Evolutionary conservation across 768 basidiomycete species (phyloP).

Genomic region (Nidularia pulvinata): DNA sequence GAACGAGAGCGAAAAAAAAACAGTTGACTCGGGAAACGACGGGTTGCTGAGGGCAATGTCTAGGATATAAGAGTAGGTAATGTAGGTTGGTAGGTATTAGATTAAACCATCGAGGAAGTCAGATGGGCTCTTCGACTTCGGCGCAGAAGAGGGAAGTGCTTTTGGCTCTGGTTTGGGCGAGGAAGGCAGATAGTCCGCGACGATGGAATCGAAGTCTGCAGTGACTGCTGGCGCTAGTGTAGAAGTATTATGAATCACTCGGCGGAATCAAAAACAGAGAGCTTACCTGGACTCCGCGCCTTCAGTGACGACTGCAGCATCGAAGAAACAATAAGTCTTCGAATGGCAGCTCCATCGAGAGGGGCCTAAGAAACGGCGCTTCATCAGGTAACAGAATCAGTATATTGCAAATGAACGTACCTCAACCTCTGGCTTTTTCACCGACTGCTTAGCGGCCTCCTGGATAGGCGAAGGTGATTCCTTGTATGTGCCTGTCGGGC

Average conservation of each 20-base stretch:
- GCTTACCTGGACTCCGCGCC: constrained; percentile 42
- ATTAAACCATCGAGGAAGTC: constrained; percentile 43
- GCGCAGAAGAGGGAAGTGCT: constrained; percentile 5
- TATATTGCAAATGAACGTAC: constrained; percentile 18
- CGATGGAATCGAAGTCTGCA: constrained; percentile 71
- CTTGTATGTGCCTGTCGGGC: constrained; percentile 76
- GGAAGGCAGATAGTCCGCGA: constrained; percentile 69
- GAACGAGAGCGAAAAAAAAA: too few species aligned
- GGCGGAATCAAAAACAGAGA: constrained; percentile 1
- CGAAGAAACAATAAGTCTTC: constrained; percentile 62
- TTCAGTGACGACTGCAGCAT: constrained; percentile 56
- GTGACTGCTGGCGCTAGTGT: constrained; percentile 31
- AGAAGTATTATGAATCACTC: constrained; percentile 5
- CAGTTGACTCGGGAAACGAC: too few species aligned
- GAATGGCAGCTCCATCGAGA: constrained; percentile 65
- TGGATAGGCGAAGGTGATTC: constrained; percentile 30
- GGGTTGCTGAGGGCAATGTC: too few species aligned
- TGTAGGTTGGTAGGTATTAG: constrained; percentile 11
- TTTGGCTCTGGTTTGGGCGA: constrained; percentile 16
- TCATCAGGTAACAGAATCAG: background rate
- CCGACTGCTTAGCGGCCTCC: constrained; percentile 23
- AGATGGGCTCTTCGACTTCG: constrained; percentile 18
- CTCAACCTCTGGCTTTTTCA: constrained; percentile 35
- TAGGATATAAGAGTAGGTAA: background rate
- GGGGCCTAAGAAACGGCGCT: constrained; percentile 28